Evolutionary conservation across 2,329 filamentous ascomycete species (phyloP).

Genomic region (Ascochyta koolunga): DNA sequence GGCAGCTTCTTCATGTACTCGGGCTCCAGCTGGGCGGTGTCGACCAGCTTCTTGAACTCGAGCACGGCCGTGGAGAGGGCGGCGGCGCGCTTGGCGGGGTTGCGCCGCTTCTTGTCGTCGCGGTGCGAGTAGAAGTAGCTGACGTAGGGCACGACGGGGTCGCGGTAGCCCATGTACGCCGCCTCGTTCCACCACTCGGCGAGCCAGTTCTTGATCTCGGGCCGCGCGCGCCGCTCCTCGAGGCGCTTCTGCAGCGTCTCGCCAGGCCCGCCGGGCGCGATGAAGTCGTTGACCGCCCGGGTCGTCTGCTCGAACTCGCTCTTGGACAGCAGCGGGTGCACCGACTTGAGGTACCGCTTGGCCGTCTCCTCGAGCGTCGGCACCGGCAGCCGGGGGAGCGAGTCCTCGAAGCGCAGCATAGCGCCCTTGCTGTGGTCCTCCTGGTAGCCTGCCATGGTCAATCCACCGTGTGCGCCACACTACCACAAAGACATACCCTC

Average conservation of each 20-base stretch:
- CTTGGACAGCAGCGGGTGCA: slow-evolving; percentile 74
- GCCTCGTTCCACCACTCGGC: slow-evolving; percentile 98
- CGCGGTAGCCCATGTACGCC: slow-evolving; percentile 90
- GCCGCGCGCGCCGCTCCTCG: slow-evolving; percentile 76
- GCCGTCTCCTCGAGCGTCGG: slow-evolving; percentile 84
- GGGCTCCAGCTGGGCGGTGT: slow-evolving; percentile 81
- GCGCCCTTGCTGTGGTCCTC: slow-evolving; percentile 80
- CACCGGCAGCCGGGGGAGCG: slow-evolving; percentile 79
- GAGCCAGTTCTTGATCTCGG: slow-evolving; percentile 89
- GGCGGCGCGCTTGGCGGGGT: slow-evolving; percentile 91
- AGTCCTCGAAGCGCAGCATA: slow-evolving; percentile 86
- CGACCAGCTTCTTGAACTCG: slow-evolving; percentile 94
- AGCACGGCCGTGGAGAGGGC: slow-evolving; percentile 84
- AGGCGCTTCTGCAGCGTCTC: slow-evolving; percentile 87
- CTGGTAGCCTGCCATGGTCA: slow-evolving; percentile 66
- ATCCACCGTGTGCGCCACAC: slow-evolving; percentile 1
- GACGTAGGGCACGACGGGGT: slow-evolving; percentile 96
- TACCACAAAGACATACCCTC: slow-evolving; percentile 45
- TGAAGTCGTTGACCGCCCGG: slow-evolving; percentile 85
- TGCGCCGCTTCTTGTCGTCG: slow-evolving; percentile 84
- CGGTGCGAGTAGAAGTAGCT: slow-evolving; percentile 99
- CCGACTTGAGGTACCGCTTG: slow-evolving; percentile 77
- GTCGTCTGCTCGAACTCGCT: slow-evolving; percentile 74
- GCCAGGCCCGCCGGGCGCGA: slow-evolving; percentile 84
- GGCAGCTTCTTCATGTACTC: slow-evolving; percentile 99